Conservation (phyloP, 140 eudicot genomes). For the Eryngium alpinum region DNA sequence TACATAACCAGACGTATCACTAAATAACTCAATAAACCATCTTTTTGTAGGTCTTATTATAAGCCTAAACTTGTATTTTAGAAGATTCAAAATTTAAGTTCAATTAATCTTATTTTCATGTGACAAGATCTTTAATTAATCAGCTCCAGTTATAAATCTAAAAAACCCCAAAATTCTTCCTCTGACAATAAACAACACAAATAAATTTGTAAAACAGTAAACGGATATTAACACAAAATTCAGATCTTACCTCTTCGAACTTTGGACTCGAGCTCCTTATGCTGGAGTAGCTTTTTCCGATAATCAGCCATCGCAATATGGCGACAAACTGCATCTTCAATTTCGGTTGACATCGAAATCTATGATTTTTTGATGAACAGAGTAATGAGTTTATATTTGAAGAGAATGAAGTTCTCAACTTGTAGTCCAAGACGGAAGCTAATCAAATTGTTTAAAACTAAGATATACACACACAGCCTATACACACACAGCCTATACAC, state of each 20-base stretch:
- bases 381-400: not conserved
- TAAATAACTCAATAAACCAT: no score
- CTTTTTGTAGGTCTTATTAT: no score
- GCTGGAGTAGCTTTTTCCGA: slow-evolving; percentile 78
- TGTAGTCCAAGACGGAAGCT: slow-evolving; percentile 29
- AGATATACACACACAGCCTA: no score
- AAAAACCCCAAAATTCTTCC: not conserved
- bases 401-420: slow-evolving; percentile 7
- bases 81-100: no score
- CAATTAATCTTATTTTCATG: no score
- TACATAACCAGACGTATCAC: no score
- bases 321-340: slow-evolving; percentile 79
- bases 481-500: no score
- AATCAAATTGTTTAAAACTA: not conserved
- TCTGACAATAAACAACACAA: not conserved
- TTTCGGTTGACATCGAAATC: slow-evolving; percentile 38
- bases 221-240: no score
- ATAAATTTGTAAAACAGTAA: not conserved
- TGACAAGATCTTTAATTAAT: no score
- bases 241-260: slow-evolving; percentile 65
- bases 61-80: no score
- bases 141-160: no score
- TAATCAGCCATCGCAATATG: slow-evolving; percentile 56
- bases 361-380: not conserved
- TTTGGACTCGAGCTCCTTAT: slow-evolving; percentile 83